phyloP scores from a whole-genome alignment of 441 rosid genomes.

The Adansonia madagascariensis region DNA sequence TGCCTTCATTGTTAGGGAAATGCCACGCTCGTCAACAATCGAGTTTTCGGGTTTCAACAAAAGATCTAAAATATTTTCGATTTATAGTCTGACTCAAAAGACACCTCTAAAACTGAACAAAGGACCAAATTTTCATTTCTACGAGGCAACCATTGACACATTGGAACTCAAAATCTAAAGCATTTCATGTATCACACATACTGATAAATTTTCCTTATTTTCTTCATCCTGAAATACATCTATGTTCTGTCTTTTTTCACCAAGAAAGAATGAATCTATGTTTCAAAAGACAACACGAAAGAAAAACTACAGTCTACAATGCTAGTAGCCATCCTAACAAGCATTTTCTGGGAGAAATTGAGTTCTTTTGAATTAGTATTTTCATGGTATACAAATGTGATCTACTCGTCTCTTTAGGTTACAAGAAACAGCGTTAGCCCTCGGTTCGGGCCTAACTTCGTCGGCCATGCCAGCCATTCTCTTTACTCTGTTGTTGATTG shows the following conservation, averaged over 20 bases:
- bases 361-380: conserved; percentile 20
- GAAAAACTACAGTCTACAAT: conserved; percentile 18
- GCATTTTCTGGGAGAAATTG: conserved; percentile 19
- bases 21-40: too few species aligned
- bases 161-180: background rate
- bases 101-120: too few species aligned
- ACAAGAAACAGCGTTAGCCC: conserved; percentile 16
- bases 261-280: conserved; percentile 35
- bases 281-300: conserved; percentile 12
- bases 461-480: background rate
- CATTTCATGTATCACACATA: conserved; percentile 20
- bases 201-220: conserved; percentile 28
- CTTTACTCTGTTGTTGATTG: conserved; percentile 17
- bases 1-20: too few species aligned
- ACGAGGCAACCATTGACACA: background rate
- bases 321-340: conserved; percentile 21
- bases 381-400: conserved; percentile 29
- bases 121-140: background rate
- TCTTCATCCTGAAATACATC: conserved; percentile 16
- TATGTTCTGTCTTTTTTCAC: conserved; percentile 26
- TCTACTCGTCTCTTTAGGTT: conserved; percentile 34
- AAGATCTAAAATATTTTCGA: too few species aligned
- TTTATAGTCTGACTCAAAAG: too few species aligned
- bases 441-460: background rate
- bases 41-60: too few species aligned